phyloP scores from a whole-genome alignment of 1,139 yeast genomes.

The Chernovozyma sophiae-reginae region DNA sequence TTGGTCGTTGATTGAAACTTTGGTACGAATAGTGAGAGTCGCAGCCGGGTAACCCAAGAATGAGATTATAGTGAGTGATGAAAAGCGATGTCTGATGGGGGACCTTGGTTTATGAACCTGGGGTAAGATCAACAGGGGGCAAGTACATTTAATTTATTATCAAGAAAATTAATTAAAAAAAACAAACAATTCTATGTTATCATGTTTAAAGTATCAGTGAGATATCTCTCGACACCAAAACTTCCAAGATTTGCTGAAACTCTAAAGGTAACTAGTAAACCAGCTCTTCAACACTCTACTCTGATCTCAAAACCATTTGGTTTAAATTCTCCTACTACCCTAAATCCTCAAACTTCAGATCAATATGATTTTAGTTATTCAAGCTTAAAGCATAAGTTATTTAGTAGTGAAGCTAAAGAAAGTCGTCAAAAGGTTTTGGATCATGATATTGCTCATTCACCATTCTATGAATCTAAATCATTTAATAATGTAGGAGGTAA shows the following conservation, averaged over 20 bases:
- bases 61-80: no score
- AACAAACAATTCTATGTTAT: no score
- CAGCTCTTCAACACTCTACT: constrained; percentile 25
- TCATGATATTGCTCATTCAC: constrained; percentile 79
- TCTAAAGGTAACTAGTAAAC: constrained; percentile 23
- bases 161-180: no score
- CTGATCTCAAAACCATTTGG: constrained; percentile 40
- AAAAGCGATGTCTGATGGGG: no score
- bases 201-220: no score
- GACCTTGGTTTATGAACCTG: no score
- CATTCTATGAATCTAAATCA: constrained; percentile 77
- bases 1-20: no score
- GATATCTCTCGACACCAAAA: constrained; percentile 3
- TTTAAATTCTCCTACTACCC: constrained; percentile 26
- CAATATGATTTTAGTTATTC: constrained; percentile 18
- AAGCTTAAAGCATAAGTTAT: constrained; percentile 23
- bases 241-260: constrained; percentile 27
- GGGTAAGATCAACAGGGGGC: no score
- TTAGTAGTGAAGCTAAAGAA: constrained; percentile 45
- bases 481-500: constrained; percentile 81
- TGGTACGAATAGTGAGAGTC: no score
- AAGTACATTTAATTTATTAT: no score
- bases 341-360: constrained; percentile 21
- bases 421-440: constrained; percentile 54
- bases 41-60: no score